Evolutionary conservation across 129 eudicot genomes (phyloP), one percentile per base, ranked within the genome.

Genomic region (Artemisia argyi): DNA sequence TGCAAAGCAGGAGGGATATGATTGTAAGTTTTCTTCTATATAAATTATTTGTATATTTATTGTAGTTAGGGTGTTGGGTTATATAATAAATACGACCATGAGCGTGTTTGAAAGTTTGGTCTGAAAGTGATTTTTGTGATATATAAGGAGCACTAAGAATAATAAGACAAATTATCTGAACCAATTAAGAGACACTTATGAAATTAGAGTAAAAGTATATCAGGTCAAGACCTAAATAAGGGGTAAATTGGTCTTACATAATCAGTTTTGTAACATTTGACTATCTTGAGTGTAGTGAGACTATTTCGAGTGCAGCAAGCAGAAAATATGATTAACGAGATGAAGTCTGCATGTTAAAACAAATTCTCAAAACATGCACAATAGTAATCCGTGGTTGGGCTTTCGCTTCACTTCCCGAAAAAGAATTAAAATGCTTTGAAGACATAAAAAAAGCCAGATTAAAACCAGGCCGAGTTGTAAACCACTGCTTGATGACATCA

Each of bases 1-100:
- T 88, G 96, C 79, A 95, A 95, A 83, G 96, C 99, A 32, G 99
- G 99, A 83, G 99, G 90, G 75, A 32, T 32, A 88, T 90, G 99
- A 83, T 68, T 83, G 98, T 92, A 86, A 51, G 88, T 53, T 54
- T 71, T 79, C 49, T 52, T 11, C 35, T 17, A 22, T 22, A 22
- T 22, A 22, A 22, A 22, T 22, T 22, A 22, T 22, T 22, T 1
- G 24, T 22, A 22, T 22, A 22, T 22, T 22, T 22, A 22, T 22
- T 22, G 24, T 22, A 22, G 1, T 22, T 22, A 22, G 24, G 24
- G 24, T 22, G 24, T 22, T 22, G 24, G 24, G 24, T 22, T 22
- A 22, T 22, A 22, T 22, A 22, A 22, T 22, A 22, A 22, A 22
- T 22, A 22, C 24, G 1, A 22, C 24, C 24, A 1, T 22, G 24